Evolutionary conservation across 2,329 filamentous ascomycete species (phyloP).

Genomic region (Pestalotiopsis fici): DNA sequence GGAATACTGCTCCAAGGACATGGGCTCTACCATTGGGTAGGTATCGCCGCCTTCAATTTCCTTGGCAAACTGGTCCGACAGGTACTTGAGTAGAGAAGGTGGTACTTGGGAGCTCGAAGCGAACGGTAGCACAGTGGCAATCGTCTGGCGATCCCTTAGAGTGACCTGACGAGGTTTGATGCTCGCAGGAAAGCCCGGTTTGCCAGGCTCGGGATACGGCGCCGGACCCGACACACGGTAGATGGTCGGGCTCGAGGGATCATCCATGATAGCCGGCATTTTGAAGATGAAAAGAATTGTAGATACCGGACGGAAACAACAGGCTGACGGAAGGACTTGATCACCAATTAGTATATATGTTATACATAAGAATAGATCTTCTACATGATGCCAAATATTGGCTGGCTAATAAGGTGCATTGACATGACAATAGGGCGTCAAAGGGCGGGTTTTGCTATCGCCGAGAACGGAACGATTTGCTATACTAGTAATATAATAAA

Average conservation of each 20-base stretch:
- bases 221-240: slow-evolving; percentile 67
- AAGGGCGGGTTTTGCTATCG: background rate
- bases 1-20: slow-evolving; percentile 74
- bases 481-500: background rate
- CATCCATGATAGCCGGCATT: slow-evolving; percentile 81
- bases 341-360: background rate
- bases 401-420: background rate
- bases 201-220: slow-evolving; percentile 64
- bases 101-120: slow-evolving; percentile 78
- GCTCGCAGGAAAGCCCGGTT: slow-evolving; percentile 65
- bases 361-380: background rate
- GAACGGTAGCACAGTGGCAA: slow-evolving; percentile 83
- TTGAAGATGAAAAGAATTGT: slow-evolving; percentile 22
- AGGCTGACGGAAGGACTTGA: background rate
- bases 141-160: slow-evolving; percentile 79
- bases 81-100: slow-evolving; percentile 70
- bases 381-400: too few relatives aligned
- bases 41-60: slow-evolving; percentile 92
- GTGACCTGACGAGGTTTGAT: slow-evolving; percentile 78
- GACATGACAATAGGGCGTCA: background rate
- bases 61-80: slow-evolving; percentile 82
- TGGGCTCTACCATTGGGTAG: slow-evolving; percentile 81
- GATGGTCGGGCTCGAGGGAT: slow-evolving; percentile 70
- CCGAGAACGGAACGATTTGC: background rate
- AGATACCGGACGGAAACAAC: slow-evolving; percentile 8